These are phyloP conservation scores for Rhododendron henanense DNA, from an alignment of 148 eudicot genomes.

Conservation along the genomic window DNA sequence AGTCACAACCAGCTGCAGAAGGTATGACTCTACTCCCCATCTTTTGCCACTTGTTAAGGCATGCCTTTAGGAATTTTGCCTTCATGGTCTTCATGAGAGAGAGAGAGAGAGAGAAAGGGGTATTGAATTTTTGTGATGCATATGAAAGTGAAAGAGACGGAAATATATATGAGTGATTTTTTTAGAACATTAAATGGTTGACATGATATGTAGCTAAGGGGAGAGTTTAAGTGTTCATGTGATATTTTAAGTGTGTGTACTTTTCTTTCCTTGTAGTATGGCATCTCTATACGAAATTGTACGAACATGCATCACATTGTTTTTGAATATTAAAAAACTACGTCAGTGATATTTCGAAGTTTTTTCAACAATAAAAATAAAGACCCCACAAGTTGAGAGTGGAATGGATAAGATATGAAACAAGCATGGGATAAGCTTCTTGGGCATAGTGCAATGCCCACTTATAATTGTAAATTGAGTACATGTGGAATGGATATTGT, in stretches of 20 bases:
- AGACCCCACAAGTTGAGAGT: slow-evolving; percentile 8
- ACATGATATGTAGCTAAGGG: not conserved
- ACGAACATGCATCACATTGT: slow-evolving; percentile 17
- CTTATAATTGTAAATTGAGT: slow-evolving; percentile 8
- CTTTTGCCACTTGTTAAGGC: slow-evolving; percentile 37
- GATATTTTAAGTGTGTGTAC: not conserved
- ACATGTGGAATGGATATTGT: not conserved
- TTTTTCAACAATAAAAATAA: not conserved
- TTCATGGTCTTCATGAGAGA: slow-evolving; percentile 24
- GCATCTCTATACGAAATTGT: slow-evolving; percentile 21
- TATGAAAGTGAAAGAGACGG: slow-evolving; percentile 4
- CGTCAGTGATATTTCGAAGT: slow-evolving; percentile 10
- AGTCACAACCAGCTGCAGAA: slow-evolving; percentile 21
- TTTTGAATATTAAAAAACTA: not conserved
- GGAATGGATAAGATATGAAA: slow-evolving; percentile 27
- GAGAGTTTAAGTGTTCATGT: slow-evolving; percentile 16
- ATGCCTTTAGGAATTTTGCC: slow-evolving; percentile 31
- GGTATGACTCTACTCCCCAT: slow-evolving; percentile 30
- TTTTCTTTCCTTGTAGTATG: not conserved
- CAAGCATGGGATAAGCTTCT: slow-evolving; percentile 32
- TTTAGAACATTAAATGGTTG: slow-evolving; percentile 17
- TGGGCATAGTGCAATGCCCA: slow-evolving; percentile 28
- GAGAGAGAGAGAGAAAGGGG: slow-evolving; percentile 1
- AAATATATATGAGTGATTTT: not conserved
- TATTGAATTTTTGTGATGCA: slow-evolving; percentile 5